Evolutionary conservation across 2,329 filamentous ascomycete genomes (phyloP).

Genomic region (Piedraia hortae): DNA sequence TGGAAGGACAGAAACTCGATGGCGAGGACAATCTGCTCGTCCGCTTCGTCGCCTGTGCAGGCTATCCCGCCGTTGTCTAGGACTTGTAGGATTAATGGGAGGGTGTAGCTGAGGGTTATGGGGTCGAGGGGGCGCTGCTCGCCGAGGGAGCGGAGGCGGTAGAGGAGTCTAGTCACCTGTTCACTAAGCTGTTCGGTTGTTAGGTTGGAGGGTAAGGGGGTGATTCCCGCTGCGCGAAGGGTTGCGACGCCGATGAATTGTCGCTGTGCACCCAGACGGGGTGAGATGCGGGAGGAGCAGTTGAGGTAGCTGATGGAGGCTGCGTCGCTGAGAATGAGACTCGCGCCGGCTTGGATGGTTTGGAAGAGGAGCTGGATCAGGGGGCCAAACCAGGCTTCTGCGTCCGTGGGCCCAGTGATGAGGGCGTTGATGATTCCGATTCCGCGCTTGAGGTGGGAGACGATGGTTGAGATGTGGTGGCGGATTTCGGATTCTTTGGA

Average conservation of each 20-base stretch:
- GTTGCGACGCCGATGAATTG: constrained; percentile 73
- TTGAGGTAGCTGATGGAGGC: constrained; percentile 54
- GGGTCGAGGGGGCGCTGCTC: constrained; percentile 87
- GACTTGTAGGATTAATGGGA: constrained; percentile 57
- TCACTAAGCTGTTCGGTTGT: constrained; percentile 53
- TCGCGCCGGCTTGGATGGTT: constrained; percentile 53
- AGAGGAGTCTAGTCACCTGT: constrained; percentile 66
- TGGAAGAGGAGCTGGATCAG: constrained; percentile 47
- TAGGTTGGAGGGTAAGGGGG: constrained; percentile 42
- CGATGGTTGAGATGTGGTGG: constrained; percentile 37
- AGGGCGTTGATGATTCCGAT: constrained; percentile 66
- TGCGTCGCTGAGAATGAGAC: constrained; percentile 52
- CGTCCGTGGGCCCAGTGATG: constrained; percentile 61
- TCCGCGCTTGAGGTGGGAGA: constrained; percentile 48
- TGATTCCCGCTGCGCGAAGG: constrained; percentile 48
- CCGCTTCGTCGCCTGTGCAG: constrained; percentile 36
- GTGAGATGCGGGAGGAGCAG: constrained; percentile 47
- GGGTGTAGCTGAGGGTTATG: constrained; percentile 62
- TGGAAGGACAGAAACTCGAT: constrained; percentile 77
- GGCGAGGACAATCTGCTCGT: constrained; percentile 70
- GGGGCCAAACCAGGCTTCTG: constrained; percentile 62
- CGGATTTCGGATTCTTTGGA: constrained; percentile 66
- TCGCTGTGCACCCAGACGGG: constrained; percentile 46
- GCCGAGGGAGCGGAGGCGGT: constrained; percentile 65
- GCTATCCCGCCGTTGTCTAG: constrained; percentile 57